phyloP scores from a whole-genome alignment of 106 monocot genomes.

The Agapanthus africanus region DNA sequence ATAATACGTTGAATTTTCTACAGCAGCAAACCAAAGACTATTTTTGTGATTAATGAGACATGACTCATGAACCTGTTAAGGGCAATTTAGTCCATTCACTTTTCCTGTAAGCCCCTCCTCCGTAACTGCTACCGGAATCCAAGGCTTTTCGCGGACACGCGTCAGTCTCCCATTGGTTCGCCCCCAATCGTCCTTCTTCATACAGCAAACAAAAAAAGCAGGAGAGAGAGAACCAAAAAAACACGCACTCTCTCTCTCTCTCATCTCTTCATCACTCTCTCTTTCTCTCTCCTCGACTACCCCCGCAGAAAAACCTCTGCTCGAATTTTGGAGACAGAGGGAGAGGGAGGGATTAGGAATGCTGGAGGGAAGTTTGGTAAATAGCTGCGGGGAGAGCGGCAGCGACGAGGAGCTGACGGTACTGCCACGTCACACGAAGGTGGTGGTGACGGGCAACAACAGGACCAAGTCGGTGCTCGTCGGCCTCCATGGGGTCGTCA shows the following conservation, averaged over 20 bases:
- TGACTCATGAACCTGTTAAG: too few species aligned
- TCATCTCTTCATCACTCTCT: background rate
- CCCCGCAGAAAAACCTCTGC: background rate
- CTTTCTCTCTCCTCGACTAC: background rate
- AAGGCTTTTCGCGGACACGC: background rate
- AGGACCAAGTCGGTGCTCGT: conserved; percentile 68
- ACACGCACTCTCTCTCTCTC: background rate
- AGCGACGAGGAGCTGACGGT: conserved; percentile 66
- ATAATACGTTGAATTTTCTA: too few species aligned
- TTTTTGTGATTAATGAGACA: too few species aligned
- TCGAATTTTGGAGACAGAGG: background rate
- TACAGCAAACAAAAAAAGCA: background rate
- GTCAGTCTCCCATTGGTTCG: background rate
- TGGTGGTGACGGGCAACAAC: conserved; percentile 66
- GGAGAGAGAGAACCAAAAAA: background rate
- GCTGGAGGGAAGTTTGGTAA: background rate
- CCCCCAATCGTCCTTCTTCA: too few species aligned
- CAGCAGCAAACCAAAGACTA: too few species aligned
- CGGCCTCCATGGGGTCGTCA: conserved; percentile 60
- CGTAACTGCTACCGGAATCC: background rate
- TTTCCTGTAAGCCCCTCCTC: too few species aligned
- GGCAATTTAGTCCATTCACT: too few species aligned
- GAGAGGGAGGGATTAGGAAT: conserved; percentile 1
- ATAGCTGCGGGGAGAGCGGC: conserved; percentile 32
- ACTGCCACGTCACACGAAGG: conserved; percentile 63